Conservation (phyloP, 202 grass and related monocot species). For the Schoenoplectus triqueter region DNA sequence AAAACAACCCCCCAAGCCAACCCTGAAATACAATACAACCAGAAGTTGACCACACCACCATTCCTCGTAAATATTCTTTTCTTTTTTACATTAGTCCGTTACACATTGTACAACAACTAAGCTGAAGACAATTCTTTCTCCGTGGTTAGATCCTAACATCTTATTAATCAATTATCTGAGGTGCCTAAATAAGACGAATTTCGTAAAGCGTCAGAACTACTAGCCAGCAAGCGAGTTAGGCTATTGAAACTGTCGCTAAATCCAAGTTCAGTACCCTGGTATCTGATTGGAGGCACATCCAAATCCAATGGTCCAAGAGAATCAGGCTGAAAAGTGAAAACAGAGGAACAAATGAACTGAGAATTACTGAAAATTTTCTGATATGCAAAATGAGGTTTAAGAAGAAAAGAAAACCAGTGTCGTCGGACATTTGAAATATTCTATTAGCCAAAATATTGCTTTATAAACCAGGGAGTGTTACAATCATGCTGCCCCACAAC, state of each 20-base stretch:
- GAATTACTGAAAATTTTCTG: neutral
- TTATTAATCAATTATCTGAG: constrained; percentile 36
- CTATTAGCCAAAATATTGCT: neutral
- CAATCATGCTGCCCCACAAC: neutral
- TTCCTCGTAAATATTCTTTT: constrained; percentile 4
- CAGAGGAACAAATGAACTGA: constrained; percentile 30
- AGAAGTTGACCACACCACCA: neutral
- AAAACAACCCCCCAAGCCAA: neutral
- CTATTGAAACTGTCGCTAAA: constrained; percentile 73
- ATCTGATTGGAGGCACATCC: constrained; percentile 57
- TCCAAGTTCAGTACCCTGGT: constrained; percentile 58
- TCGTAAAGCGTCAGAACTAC: constrained; percentile 82
- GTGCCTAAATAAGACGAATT: constrained; percentile 65
- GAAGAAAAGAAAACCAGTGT: constrained; percentile 8
- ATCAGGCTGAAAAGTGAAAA: constrained; percentile 75
- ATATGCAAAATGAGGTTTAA: neutral
- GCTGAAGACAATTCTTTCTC: neutral
- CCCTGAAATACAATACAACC: neutral
- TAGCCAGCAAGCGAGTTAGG: constrained; percentile 80
- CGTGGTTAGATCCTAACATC: constrained; percentile 21
- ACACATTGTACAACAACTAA: constrained; percentile 32
- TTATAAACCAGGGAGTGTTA: neutral
- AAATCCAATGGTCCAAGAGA: constrained; percentile 93
- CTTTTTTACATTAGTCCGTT: constrained; percentile 32
- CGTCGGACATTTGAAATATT: neutral